Base-by-base conservation (phyloP, 495 filamentous ascomycete genomes). In the Tuber indicum region DNA sequence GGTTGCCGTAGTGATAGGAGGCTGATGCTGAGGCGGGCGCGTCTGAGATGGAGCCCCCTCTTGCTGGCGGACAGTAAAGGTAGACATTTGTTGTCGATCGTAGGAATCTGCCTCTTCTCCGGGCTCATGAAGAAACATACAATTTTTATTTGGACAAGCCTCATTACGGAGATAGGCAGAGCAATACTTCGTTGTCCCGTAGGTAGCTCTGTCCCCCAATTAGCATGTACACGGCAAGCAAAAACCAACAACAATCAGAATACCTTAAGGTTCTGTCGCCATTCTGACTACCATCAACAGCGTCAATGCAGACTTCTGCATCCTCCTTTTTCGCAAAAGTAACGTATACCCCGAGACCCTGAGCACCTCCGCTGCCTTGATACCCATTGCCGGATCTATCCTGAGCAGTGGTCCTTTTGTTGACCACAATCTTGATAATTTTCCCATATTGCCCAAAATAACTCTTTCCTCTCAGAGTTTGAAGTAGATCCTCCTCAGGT, bases 381-480 rank as follows among this genome's bases (percentile, higher is more conserved):
- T 62, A 49, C 42, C 77, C 76, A 17, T 73, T 73, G 39, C 74
- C 73, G 26, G 78, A 78, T 46, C 78, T 74, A 69, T 82, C 81
- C 52, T 82, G 82, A 71, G 82, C 72, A 41, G 82, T 83, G 16
- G 78, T 80, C 44, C 94, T 90, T 84, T 97, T 98, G 86, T 94
- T 98, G 75, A 99, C 97, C 70, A 97, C 97, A 58, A 99, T 98
- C 83, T 99, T 99, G 79, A 96, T 90, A 78, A 99, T 99, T 83
- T 96, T 95, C 78, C 96, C 96, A 84, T 99, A 99, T 83, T 98
- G 96, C 7, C 96, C 96, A 82, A 99, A 99, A 84, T 98, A 99
- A 78, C 97, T 91, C 70, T 88, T 88, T 69, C 93, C 93, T 71
- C 96, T 91, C 32, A 99, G 87, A 0, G 94, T 97, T 83, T 92